Evolutionary conservation across 352 stramenopile genomes (phyloP).

Genomic region (Peronospora belbahrii): DNA sequence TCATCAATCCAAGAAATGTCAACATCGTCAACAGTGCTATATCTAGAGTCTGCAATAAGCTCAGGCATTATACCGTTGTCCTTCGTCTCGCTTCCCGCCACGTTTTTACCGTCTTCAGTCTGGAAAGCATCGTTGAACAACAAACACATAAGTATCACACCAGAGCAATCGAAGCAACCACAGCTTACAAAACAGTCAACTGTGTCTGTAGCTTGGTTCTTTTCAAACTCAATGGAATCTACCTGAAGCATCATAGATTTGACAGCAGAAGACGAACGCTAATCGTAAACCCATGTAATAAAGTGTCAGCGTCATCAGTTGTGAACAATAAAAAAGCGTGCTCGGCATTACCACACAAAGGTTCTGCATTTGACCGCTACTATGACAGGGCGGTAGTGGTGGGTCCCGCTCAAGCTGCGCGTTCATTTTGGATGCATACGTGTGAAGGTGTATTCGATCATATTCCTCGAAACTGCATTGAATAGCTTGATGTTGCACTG

Average conservation of each 20-base stretch:
- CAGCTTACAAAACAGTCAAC: slow-evolving; percentile 9
- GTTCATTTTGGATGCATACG: not conserved
- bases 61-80: not conserved
- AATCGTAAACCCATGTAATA: not conserved
- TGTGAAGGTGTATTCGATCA: not conserved
- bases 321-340: not conserved
- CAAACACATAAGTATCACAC: slow-evolving; percentile 1
- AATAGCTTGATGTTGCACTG: slow-evolving; percentile 21
- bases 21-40: not conserved
- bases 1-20: not conserved
- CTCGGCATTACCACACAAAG: slow-evolving; percentile 3
- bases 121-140: not conserved
- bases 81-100: not conserved
- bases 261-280: slow-evolving; percentile 2
- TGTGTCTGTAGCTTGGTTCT: not conserved
- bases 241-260: not conserved
- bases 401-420: slow-evolving; percentile 6
- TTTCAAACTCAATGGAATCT: not conserved
- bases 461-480: slow-evolving; percentile 24
- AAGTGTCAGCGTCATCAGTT: not conserved
- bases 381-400: slow-evolving; percentile 4
- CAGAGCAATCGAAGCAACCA: not conserved
- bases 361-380: not conserved
- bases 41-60: not conserved
- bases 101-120: slow-evolving; percentile 1